Evolutionary conservation across 2,329 filamentous ascomycete genomes (phyloP), one percentile per base, ranked within the genome.

Genomic region (Fusarium concolor): DNA sequence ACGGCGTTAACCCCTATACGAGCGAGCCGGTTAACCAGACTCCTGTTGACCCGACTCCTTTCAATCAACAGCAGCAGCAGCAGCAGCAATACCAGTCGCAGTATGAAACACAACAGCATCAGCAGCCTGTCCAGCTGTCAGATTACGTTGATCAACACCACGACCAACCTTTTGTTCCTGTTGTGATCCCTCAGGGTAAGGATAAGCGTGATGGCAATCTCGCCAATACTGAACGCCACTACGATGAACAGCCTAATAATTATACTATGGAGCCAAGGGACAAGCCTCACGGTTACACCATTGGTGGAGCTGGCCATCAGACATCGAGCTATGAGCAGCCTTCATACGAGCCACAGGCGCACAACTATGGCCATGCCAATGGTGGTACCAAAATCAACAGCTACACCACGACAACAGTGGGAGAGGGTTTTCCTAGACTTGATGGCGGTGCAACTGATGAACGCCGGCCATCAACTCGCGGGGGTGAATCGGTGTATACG

Each of bases 1-100:
- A 88, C 62, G 85, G 86, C 9, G 79, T 88, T 38, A 88, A 89
- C 69, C 86, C 86, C 3, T 88, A 88, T 67, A 87, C 82, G 31
- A 83, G 79, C 66, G 80, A 85, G 68, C 80, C 83, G 1, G 65
- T 82, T 14, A 68, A 67, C 24, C 70, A 72, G 28, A 67, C 50
- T 22, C 64, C 50, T 33, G n/a, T 45, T 56, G 59, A 65, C 5
- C 53, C 35, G 28, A 31, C 43, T 14, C 39, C 66, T 15, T 37
- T 57, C 43, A 60, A 71, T 12, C 22, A 24, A 6, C 61, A 71
- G 22, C 52, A 70, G 28, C 42, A 68, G 49, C 55, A 59, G 28
- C 52, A 63, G 11, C 29, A 31, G 29, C 52, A 63, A 29, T 56
- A 63, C 37, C 37, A 49, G 22, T 18, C 57, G 12, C 60, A 62